phyloP scores from a whole-genome alignment of 148 eudicot species.

The Tetragonia tetragonoides region DNA sequence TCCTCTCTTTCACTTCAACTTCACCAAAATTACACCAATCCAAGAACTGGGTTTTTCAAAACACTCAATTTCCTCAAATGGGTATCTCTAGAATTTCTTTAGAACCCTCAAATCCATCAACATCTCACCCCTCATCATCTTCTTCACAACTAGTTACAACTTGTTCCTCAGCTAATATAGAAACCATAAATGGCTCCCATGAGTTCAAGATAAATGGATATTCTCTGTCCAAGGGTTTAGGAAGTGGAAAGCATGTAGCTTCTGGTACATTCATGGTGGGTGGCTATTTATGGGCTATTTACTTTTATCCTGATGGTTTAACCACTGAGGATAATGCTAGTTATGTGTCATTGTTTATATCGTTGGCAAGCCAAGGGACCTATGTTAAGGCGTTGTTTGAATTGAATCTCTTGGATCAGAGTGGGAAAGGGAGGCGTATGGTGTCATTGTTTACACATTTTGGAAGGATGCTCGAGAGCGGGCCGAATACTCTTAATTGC shows the following conservation, averaged over 20 bases:
- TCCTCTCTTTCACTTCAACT: neutral
- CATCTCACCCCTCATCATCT: neutral
- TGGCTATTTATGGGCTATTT: constrained; percentile 39
- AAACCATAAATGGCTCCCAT: constrained; percentile 2
- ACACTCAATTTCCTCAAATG: neutral
- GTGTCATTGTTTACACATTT: constrained; percentile 38
- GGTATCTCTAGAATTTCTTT: constrained; percentile 3
- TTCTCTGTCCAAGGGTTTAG: neutral
- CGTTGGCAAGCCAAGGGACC: constrained; percentile 34
- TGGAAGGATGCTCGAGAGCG: constrained; percentile 35
- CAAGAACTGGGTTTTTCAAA: neutral
- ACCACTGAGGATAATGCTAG: constrained; percentile 33
- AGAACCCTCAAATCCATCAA: neutral
- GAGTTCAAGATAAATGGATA: constrained; percentile 10
- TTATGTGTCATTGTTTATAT: constrained; percentile 39
- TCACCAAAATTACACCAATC: neutral
- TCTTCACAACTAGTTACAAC: neutral
- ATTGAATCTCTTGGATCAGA: constrained; percentile 39
- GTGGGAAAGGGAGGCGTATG: constrained; percentile 39
- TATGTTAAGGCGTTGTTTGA: constrained; percentile 34
- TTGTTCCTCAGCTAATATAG: neutral
- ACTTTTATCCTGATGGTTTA: constrained; percentile 43
- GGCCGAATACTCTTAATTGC: constrained; percentile 37
- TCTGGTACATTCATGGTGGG: constrained; percentile 37
- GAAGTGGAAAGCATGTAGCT: constrained; percentile 1